phyloP scores from a whole-genome alignment of 1,139 yeast genomes.

The Nakaseomyces kungkrabaensis region DNA sequence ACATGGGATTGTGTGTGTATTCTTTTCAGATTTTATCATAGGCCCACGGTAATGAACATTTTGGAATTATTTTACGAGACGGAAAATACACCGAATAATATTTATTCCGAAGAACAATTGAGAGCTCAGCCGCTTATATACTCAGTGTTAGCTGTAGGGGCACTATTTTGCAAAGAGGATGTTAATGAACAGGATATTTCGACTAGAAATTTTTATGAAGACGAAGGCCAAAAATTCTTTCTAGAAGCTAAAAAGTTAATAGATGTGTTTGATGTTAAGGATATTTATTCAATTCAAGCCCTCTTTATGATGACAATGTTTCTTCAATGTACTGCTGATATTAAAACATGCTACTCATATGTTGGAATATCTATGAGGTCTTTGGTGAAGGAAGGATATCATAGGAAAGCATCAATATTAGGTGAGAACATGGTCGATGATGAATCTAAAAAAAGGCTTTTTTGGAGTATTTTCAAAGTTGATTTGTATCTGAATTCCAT shows the following conservation, averaged over 20 bases:
- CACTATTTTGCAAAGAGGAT: conserved; percentile 45
- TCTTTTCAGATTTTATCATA: conserved; percentile 71
- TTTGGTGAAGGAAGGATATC: conserved; percentile 75
- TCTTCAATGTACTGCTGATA: conserved; percentile 77
- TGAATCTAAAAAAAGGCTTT: conserved; percentile 73
- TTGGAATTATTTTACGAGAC: conserved; percentile 51
- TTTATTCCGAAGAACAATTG: conserved; percentile 65
- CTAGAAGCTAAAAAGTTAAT: conserved; percentile 71
- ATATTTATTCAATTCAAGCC: conserved; percentile 62
- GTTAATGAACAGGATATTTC: conserved; percentile 35
- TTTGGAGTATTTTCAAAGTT: conserved; percentile 84
- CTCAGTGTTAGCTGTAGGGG: conserved; percentile 63
- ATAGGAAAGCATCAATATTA: conserved; percentile 44
- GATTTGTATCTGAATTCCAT: conserved; percentile 83
- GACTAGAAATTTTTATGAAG: conserved; percentile 40
- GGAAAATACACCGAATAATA: conserved; percentile 40
- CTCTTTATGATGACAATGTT: conserved; percentile 60
- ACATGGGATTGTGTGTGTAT: conserved; percentile 87
- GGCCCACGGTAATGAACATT: conserved; percentile 62
- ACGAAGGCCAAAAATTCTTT: conserved; percentile 76
- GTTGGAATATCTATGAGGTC: conserved; percentile 81
- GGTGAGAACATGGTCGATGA: conserved; percentile 49
- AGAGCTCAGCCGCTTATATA: conserved; percentile 72
- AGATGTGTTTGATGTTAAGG: conserved; percentile 55
- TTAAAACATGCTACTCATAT: conserved; percentile 81